Base-by-base conservation (phyloP, 768 basidiomycete genomes). In the Termitomyces sp. region DNA sequence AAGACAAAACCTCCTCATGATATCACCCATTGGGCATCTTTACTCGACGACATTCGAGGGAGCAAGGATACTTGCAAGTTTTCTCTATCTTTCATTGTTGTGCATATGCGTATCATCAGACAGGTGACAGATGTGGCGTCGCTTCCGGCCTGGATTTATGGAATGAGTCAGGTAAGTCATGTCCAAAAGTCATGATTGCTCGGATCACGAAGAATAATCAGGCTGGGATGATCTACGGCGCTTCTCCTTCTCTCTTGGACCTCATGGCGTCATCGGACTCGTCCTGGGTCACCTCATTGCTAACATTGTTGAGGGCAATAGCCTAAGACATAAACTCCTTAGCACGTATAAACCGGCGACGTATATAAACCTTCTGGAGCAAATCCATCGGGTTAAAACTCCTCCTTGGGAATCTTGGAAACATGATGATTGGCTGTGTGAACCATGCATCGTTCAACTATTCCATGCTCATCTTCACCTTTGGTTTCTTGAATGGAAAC, bases 391-490 rank as follows among this genome's bases (percentile, higher is more conserved):
- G 27, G 23, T 66, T 14, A 58, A 55, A 25, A 57, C 39, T 0
- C 21, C 61, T 30, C 25, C 54, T 4, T 67, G 56, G 50, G 55
- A 57, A 17, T 27, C 60, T 11, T 72, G 70, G 73, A 46, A 62
- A 14, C 66, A 64, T 41, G 61, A 62, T 17, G 67, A 71, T 28
- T 68, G 69, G 63, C 17, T 72, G n/a, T 74, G 73, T 57, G 57
- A 60, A 55, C 21, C 49, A 1, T 73, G 72, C 53, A 63, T 74
- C 49, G 49, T 39, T 4, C 56, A 57, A 48, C 42, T 74, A 27
- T n/a, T 72, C 4, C 23, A 43, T 10, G 52, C 40, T 12, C 68
- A 72, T 49, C 59, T 72, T 11, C 66, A 68, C 28, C 53, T 68
- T 17, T 72, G 69, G 69, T 52, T 65, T 1, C 51, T 70, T 12